Evolutionary conservation across 2,329 filamentous ascomycete species (phyloP).

Genomic region (Claviceps sp.): DNA sequence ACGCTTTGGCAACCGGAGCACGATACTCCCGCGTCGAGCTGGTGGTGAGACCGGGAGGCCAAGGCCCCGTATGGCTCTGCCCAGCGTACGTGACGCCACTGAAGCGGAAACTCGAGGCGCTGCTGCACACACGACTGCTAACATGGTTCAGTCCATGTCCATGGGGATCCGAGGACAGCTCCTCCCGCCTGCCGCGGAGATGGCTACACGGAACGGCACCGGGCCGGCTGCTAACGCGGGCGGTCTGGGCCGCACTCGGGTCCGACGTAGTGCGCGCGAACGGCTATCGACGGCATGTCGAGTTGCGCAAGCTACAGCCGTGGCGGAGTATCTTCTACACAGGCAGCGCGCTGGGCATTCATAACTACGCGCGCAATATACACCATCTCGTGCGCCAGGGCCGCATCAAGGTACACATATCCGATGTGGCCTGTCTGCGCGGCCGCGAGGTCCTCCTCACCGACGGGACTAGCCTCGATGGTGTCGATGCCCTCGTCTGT

Average conservation of each 20-base stretch:
- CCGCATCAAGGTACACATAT: conserved; percentile 32
- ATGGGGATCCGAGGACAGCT: conserved; percentile 45
- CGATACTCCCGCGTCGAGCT: conserved; percentile 26
- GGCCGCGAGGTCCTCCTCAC: conserved; percentile 26
- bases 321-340: not conserved
- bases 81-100: conserved; percentile 46
- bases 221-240: conserved; percentile 31
- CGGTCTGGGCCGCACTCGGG: conserved; percentile 35
- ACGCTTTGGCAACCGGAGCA: conserved; percentile 31
- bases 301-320: conserved; percentile 11
- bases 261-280: conserved; percentile 32
- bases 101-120: conserved; percentile 45
- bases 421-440: conserved; percentile 29
- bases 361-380: conserved; percentile 29
- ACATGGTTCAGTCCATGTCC: conserved; percentile 54
- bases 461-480: conserved; percentile 23
- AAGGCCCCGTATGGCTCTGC: conserved; percentile 41
- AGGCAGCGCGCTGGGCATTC: not conserved
- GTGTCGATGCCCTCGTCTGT: conserved; percentile 33
- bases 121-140: conserved; percentile 38
- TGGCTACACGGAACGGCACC: conserved; percentile 37
- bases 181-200: conserved; percentile 27
- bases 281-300: conserved; percentile 29
- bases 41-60: conserved; percentile 34
- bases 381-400: conserved; percentile 37